Conservation (phyloP, 495 filamentous ascomycete genomes). For the Talaromyces trachyspermus region DNA sequence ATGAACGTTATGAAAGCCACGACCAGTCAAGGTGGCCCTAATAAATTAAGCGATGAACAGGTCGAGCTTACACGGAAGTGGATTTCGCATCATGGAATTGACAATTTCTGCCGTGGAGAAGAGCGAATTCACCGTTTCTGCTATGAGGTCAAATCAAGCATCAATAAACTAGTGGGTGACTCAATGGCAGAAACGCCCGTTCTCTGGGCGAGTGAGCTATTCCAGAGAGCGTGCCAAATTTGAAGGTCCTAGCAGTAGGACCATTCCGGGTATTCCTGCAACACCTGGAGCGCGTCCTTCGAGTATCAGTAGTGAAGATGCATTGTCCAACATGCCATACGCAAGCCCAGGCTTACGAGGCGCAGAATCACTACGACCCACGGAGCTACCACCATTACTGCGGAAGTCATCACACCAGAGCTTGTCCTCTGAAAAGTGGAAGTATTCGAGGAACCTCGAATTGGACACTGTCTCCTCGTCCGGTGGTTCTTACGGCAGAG, state of each 20-base stretch:
- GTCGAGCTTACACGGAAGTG: constrained; percentile 79
- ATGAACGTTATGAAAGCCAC: constrained; percentile 80
- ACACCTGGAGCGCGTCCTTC: constrained; percentile 37
- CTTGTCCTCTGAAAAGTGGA: constrained; percentile 59
- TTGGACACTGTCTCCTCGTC: constrained; percentile 46
- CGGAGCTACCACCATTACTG: constrained; percentile 30
- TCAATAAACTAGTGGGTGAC: constrained; percentile 80
- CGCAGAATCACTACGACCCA: constrained; percentile 35
- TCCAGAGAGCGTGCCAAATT: constrained; percentile 67
- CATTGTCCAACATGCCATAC: constrained; percentile 21
- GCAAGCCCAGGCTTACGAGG: constrained; percentile 26
- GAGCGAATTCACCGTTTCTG: constrained; percentile 93
- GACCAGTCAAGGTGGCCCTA: constrained; percentile 78
- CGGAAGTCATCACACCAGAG: constrained; percentile 51
- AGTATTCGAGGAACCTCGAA: constrained; percentile 36
- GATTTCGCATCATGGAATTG: constrained; percentile 72
- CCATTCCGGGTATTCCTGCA: constrained; percentile 38
- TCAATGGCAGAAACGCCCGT: constrained; percentile 82
- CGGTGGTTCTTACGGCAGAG: constrained; percentile 49
- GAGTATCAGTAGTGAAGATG: constrained; percentile 48
- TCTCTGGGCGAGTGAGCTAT: constrained; percentile 87
- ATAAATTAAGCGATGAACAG: constrained; percentile 95
- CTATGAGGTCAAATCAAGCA: constrained; percentile 80
- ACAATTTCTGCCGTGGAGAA: constrained; percentile 93
- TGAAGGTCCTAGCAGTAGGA: constrained; percentile 51